Evolutionary conservation across 2,329 filamentous ascomycete genomes (phyloP).

Genomic region (Didymella segeticola): DNA sequence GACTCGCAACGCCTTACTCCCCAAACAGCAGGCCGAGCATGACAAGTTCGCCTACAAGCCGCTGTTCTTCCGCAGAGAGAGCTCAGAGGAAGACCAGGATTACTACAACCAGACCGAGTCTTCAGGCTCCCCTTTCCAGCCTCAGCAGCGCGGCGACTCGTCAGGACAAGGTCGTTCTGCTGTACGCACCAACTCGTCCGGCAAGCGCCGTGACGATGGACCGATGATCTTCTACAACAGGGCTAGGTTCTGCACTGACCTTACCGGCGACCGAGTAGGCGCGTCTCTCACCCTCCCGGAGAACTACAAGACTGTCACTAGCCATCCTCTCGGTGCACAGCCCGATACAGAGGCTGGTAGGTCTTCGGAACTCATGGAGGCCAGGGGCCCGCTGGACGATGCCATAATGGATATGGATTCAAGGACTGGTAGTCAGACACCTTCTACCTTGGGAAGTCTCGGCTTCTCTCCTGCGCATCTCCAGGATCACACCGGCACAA

Average conservation of each 20-base stretch:
- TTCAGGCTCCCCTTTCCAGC: constrained; percentile 38
- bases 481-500: constrained; percentile 29
- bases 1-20: constrained; percentile 25
- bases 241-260: constrained; percentile 79
- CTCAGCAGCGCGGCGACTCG: constrained; percentile 44
- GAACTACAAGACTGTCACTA: constrained; percentile 41
- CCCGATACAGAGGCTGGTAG: constrained; percentile 1
- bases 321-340: constrained; percentile 42
- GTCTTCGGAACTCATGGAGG: constrained; percentile 37
- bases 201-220: constrained; percentile 68
- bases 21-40: constrained; percentile 31
- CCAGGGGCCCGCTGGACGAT: constrained; percentile 33
- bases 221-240: constrained; percentile 85
- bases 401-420: constrained; percentile 30
- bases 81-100: constrained; percentile 49
- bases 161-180: constrained; percentile 56
- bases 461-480: constrained; percentile 47
- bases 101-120: constrained; percentile 42
- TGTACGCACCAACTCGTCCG: constrained; percentile 53
- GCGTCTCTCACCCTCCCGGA: constrained; percentile 25
- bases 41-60: constrained; percentile 55
- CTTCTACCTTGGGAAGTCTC: constrained; percentile 41
- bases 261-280: constrained; percentile 67
- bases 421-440: constrained; percentile 40
- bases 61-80: constrained; percentile 56